Base-by-base conservation (phyloP, 1,284 basidiomycete species). In the Cryptococcus deneoformans region DNA sequence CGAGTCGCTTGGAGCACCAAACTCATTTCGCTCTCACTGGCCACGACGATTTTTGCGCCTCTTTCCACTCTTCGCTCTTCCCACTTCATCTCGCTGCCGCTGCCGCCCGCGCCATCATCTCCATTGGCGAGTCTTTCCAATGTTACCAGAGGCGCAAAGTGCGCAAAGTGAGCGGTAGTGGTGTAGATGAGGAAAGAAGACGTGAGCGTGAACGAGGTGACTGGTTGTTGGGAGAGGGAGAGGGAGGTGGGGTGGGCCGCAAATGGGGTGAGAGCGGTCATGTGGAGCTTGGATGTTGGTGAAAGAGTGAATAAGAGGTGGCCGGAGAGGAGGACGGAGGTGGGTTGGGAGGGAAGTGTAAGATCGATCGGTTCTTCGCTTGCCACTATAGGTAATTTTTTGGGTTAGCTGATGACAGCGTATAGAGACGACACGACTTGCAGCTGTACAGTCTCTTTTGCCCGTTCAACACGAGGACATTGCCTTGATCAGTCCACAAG, bases 1-100 rank as follows among this genome's bases (percentile, higher is more conserved):
- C 96, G 81, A 0, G 95, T 96, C 93, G 99, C 99, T 79, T 99
- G 96, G 11, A 99, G 79, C 1, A 99, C 89, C 14, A 97, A 77
- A 63, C 83, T 87, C 90, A 96, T 98, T 7, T 85, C 80, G 61
- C 87, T 91, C 2, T 92, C 88, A 0, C 94, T 87, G 10, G 87
- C 87, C 0, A 87, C 85, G 1, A 96, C 90, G 35, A 95, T 92
- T 57, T 87, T 79, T 1, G 90, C 87, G 0, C 93, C 93, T 48
- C 94, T 80, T 75, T 97, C 93, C 0, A 96, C 84, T 16, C 89
- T 82, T 45, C 93, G 82, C 14, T 81, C 83, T 66, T 89, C 86
- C 87, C 86, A 89, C 51, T 77, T 72, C 12, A 78, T 73, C 16
- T 82, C 71, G 1, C 57, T 51, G 6, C 63, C 53, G 12, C 59